phyloP scores from a whole-genome alignment of 805 yeast genomes.

The Saturnispora gosingensis region DNA sequence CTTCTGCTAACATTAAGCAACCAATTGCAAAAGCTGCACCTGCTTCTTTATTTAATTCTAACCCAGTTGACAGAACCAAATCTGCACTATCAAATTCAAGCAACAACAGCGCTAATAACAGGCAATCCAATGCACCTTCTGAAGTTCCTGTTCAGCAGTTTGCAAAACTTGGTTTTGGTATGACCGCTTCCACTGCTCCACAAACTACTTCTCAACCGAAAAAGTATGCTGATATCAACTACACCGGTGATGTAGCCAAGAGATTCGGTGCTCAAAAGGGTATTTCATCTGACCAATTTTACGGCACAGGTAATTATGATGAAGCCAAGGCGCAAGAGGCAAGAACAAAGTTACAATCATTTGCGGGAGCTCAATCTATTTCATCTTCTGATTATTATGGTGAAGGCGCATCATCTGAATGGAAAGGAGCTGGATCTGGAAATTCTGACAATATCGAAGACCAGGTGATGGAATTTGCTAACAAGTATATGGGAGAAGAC shows the following conservation, averaged over 20 bases:
- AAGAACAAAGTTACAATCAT: constrained; percentile 64
- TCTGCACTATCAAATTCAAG: not conserved
- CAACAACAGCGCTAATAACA: not conserved
- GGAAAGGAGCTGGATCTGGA: constrained; percentile 18
- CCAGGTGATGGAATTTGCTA: constrained; percentile 50
- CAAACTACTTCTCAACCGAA: constrained; percentile 15
- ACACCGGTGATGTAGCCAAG: constrained; percentile 64
- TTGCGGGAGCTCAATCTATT: constrained; percentile 80
- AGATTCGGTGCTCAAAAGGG: constrained; percentile 88
- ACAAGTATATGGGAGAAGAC: constrained; percentile 72
- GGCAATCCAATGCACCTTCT: constrained; percentile 14
- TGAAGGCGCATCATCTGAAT: constrained; percentile 35
- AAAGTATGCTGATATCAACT: constrained; percentile 32
- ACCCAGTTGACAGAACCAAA: not conserved
- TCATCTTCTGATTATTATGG: constrained; percentile 92
- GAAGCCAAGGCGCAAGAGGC: constrained; percentile 75
- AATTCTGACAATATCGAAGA: constrained; percentile 35
- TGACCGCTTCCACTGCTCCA: constrained; percentile 58
- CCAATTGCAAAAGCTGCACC: constrained; percentile 21
- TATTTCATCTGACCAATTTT: constrained; percentile 89
- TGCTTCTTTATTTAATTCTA: constrained; percentile 7
- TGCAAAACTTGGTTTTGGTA: constrained; percentile 85
- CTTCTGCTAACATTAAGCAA: constrained; percentile 12
- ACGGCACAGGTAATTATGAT: constrained; percentile 82
- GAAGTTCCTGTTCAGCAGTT: constrained; percentile 56